Base-by-base conservation (phyloP, 139 green algal genomes). In the Auxenochlorella protothecoides region DNA sequence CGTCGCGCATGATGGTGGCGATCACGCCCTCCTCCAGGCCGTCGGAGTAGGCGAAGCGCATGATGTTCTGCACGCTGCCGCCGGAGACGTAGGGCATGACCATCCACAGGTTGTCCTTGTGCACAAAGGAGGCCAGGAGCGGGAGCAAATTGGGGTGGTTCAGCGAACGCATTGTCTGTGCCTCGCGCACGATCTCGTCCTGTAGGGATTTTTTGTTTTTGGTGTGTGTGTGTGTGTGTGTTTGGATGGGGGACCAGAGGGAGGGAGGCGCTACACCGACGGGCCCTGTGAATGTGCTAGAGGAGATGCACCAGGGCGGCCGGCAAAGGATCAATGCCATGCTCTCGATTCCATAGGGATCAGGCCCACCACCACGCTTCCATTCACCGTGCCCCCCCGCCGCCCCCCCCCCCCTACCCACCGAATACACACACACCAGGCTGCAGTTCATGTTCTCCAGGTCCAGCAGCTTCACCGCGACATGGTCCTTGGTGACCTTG, bases 381-480 rank as follows among this genome's bases (percentile, higher is more conserved):
- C 27, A 44, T 44, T 44, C 27, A 44, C 27, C 27, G 0, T 1
- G 27, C 27, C 27, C 27, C 27, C 27, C 27, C 27, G 27, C 27
- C n/a, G n/a, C n/a, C n/a, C 0, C 27, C 27, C 27, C 27, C 27
- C 27, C 27, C 27, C 27, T 44, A 44, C 27, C 0, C n/a, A n/a
- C n/a, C 27, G 27, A 44, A 6, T 64, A 63, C 52, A 52, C 55
- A 55, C 77, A 67, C 72, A 89, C 89, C 80, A 96, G 82, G 75
- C 81, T 86, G 84, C 85, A 92, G 74, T 91, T 93, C 66, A 95
- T 79, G 74, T 88, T 91, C 73, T 99, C 95, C 69, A 99, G 75
- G 78, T 98, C 94, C 74, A 99, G 78, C 63, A 91, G 85, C 84
- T 99, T 99, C 15, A 99, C 85, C 11, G 95, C 93, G 4, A 98